phyloP scores from a whole-genome alignment of 768 basidiomycete species.

The Boletus rubescentipes region DNA sequence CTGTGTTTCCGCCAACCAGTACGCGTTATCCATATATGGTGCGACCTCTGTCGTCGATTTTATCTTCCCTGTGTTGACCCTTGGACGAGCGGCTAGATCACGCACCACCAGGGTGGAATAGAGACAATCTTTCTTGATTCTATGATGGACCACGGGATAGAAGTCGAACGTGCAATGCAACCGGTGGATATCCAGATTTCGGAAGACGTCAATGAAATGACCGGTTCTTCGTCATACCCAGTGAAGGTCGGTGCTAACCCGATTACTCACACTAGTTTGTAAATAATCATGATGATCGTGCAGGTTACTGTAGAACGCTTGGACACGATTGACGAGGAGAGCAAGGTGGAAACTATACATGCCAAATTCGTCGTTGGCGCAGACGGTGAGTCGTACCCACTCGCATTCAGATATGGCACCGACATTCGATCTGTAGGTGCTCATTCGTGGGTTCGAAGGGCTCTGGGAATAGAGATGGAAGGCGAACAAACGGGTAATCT shows the following conservation, averaged over 20 bases:
- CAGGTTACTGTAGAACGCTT: slow-evolving; percentile 23
- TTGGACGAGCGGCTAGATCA: slow-evolving; percentile 21
- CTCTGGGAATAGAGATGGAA: slow-evolving; percentile 44
- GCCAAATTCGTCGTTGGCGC: slow-evolving; percentile 37
- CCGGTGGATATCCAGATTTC: slow-evolving; percentile 34
- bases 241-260: slow-evolving; percentile 23
- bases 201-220: slow-evolving; percentile 39
- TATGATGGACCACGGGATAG: slow-evolving; percentile 29
- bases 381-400: slow-evolving; percentile 25
- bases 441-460: slow-evolving; percentile 48
- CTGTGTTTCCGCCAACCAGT: slow-evolving; percentile 51
- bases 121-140: slow-evolving; percentile 43
- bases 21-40: slow-evolving; percentile 74
- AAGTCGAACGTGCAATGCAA: slow-evolving; percentile 36
- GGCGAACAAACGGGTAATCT: slow-evolving; percentile 46
- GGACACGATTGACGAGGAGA: slow-evolving; percentile 27
- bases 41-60: not conserved
- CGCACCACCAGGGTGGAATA: slow-evolving; percentile 40
- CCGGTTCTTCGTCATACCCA: slow-evolving; percentile 26
- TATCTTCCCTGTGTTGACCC: not conserved
- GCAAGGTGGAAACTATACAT: slow-evolving; percentile 31
- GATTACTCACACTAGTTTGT: not conserved
- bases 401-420: not conserved
- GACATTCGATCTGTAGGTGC: slow-evolving; percentile 31
- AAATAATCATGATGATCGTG: not conserved